These are phyloP conservation scores for Tuber indicum DNA, from an alignment of 495 filamentous ascomycete species.

Conservation along the genomic window DNA sequence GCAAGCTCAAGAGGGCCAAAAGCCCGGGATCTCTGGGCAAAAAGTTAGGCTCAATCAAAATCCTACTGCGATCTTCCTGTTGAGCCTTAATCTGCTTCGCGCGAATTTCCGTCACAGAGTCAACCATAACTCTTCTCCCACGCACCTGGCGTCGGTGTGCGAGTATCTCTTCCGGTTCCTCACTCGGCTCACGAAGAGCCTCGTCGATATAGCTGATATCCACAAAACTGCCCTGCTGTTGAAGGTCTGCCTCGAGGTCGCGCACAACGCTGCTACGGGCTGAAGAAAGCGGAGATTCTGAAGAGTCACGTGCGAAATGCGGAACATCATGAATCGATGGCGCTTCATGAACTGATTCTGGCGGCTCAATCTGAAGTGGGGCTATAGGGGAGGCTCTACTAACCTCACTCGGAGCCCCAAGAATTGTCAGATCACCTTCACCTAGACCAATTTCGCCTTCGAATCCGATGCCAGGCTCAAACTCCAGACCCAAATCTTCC, in stretches of 20 bases:
- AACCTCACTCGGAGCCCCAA: conserved; percentile 15
- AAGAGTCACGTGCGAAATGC: conserved; percentile 53
- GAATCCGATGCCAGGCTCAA: conserved; percentile 57
- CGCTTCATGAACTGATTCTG: conserved; percentile 11
- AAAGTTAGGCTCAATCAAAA: conserved; percentile 70
- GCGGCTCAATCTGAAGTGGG: conserved; percentile 7
- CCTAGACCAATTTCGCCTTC: conserved; percentile 30
- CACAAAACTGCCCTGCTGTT: conserved; percentile 48
- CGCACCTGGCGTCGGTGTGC: conserved; percentile 47
- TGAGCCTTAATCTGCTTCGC: conserved; percentile 63
- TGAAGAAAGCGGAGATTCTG: conserved; percentile 61
- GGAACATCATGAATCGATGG: conserved; percentile 28
- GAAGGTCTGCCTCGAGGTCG: conserved; percentile 56
- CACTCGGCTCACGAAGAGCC: conserved; percentile 50
- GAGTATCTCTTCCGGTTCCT: conserved; percentile 54
- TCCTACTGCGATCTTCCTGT: conserved; percentile 70
- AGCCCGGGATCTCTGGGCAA: conserved; percentile 78
- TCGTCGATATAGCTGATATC: conserved; percentile 42
- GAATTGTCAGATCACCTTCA: conserved; percentile 29
- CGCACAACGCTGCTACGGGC: conserved; percentile 48
- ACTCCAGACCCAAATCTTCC: conserved; percentile 50
- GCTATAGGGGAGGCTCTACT: conserved; percentile 14
- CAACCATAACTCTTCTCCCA: conserved; percentile 44
- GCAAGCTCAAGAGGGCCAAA: conserved; percentile 80
- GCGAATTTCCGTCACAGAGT: conserved; percentile 45